A percentile compares a stretch with the other conserved stretches of the same genome.
phyloP scores from a whole-genome alignment of 2,329 filamentous ascomycete species.

The Thelonectria discophora region DNA sequence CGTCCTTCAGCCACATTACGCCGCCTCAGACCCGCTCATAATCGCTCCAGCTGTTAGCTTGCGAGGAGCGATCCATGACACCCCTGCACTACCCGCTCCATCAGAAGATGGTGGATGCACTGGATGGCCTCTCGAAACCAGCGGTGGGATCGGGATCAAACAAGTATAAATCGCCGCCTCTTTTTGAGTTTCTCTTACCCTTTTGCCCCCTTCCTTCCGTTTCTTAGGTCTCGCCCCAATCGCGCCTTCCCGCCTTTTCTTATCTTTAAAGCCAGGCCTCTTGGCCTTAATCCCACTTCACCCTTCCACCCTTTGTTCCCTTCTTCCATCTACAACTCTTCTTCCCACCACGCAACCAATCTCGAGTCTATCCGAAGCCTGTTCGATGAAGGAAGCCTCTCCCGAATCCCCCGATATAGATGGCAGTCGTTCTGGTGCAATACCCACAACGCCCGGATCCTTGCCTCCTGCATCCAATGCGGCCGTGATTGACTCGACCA shows the following conservation, averaged over 20 bases:
- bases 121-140: neutral
- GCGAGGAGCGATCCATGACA: no score
- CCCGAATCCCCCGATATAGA: slow-evolving; percentile 63
- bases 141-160: neutral
- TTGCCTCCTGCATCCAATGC: slow-evolving; percentile 27
- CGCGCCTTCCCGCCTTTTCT: neutral
- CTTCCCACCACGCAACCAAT: neutral
- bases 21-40: slow-evolving; percentile 12
- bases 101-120: no score
- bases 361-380: slow-evolving; percentile 38
- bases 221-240: neutral
- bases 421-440: slow-evolving; percentile 65
- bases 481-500: slow-evolving; percentile 33
- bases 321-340: neutral
- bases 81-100: no score
- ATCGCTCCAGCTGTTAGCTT: neutral
- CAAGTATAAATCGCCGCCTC: slow-evolving; percentile 19
- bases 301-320: neutral
- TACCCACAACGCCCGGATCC: slow-evolving; percentile 63
- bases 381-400: slow-evolving; percentile 71
- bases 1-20: slow-evolving; percentile 22
- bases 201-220: neutral
- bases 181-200: neutral
- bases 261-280: slow-evolving; percentile 18
- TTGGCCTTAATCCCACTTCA: slow-evolving; percentile 2